Conservation (phyloP, 2,329 filamentous ascomycete genomes). For the Neopestalotiopsis sp. region DNA sequence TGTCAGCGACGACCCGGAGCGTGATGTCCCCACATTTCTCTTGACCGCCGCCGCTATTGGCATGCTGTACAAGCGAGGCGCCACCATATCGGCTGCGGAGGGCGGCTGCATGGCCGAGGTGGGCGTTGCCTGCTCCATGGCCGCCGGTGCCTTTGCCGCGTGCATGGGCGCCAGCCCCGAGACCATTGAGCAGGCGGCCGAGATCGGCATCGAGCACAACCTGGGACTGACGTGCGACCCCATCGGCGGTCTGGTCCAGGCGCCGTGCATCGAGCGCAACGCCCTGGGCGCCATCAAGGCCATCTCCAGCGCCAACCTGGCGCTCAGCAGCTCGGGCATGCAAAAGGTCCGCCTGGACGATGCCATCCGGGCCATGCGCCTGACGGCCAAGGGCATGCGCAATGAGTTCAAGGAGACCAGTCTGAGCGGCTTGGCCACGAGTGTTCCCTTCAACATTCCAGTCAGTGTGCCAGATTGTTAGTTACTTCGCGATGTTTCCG, state of each 20-base stretch:
- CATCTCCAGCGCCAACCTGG: constrained; percentile 55
- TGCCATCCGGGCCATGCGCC: constrained; percentile 54
- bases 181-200: constrained; percentile 55
- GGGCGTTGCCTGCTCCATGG: constrained; percentile 57
- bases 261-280: constrained; percentile 57
- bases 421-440: constrained; percentile 54
- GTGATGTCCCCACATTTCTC: constrained; percentile 53
- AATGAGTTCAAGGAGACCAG: constrained; percentile 61
- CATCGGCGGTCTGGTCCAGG: constrained; percentile 55
- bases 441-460: constrained; percentile 54
- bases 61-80: constrained; percentile 58
- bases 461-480: constrained; percentile 58
- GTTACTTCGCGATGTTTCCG: background rate
- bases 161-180: constrained; percentile 57
- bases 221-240: constrained; percentile 56
- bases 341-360: constrained; percentile 56
- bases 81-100: constrained; percentile 56
- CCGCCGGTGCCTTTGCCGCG: constrained; percentile 54
- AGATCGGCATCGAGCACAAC: constrained; percentile 59
- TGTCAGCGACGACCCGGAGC: constrained; percentile 54
- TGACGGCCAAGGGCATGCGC: constrained; percentile 56
- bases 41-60: constrained; percentile 55
- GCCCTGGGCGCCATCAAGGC: constrained; percentile 56
- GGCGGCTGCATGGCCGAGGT: constrained; percentile 60
- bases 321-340: constrained; percentile 49